These are phyloP conservation scores for Paramyrothecium roridum DNA, from an alignment of 2,329 filamentous ascomycete genomes.

Conservation along the genomic window DNA sequence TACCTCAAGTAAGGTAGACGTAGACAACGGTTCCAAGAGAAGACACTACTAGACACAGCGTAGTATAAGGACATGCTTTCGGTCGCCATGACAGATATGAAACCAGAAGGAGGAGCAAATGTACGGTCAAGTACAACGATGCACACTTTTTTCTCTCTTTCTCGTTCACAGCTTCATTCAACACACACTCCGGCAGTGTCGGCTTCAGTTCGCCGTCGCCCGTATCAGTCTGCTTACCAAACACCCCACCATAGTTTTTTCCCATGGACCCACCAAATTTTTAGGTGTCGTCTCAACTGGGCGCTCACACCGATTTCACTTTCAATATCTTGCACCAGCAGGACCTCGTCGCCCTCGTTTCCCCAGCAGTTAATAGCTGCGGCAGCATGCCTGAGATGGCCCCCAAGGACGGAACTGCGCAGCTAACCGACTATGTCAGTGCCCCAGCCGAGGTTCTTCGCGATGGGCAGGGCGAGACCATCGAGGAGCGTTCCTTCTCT, in stretches of 20 bases:
- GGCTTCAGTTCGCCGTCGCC: slow-evolving; percentile 1
- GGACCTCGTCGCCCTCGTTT: slow-evolving; percentile 11
- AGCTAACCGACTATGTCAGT: slow-evolving; percentile 17
- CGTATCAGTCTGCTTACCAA: slow-evolving; percentile 18
- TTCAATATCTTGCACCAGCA: slow-evolving; percentile 9
- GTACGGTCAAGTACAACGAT: too few relatives aligned
- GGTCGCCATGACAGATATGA: too few relatives aligned
- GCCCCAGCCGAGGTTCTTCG: slow-evolving; percentile 10
- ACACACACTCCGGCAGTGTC: too few relatives aligned
- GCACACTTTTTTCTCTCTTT: too few relatives aligned
- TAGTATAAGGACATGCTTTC: too few relatives aligned
- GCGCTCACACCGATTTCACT: neutral
- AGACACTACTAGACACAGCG: too few relatives aligned
- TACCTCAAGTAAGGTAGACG: too few relatives aligned
- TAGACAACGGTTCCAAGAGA: too few relatives aligned
- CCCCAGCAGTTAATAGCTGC: slow-evolving; percentile 3
- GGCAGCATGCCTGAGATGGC: slow-evolving; percentile 7
- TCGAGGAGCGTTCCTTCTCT: slow-evolving; percentile 62
- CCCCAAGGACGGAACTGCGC: slow-evolving; percentile 18
- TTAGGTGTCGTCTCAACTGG: slow-evolving; percentile 11
- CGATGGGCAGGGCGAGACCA: slow-evolving; percentile 38
- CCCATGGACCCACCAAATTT: slow-evolving; percentile 15
- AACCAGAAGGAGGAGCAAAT: too few relatives aligned
- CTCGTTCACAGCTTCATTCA: too few relatives aligned
- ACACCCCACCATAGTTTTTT: neutral